Base-by-base conservation (phyloP, 805 yeast species). In the Jamesozyma gamospora region DNA sequence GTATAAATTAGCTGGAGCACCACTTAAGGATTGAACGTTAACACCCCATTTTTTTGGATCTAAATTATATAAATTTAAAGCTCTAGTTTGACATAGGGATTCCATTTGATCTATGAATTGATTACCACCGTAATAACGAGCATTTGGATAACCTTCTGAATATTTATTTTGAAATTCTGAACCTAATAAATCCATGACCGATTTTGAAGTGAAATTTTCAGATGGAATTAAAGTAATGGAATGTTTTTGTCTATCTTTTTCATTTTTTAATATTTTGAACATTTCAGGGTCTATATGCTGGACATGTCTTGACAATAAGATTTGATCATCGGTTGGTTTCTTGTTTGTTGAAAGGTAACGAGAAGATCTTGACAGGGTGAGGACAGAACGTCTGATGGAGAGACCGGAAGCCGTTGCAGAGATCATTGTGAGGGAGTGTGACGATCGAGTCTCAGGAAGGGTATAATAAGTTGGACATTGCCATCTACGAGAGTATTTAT, bases 101-200 rank as follows among this genome's bases (percentile, higher is more conserved):
- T 90, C 98, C 56, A 85, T 86, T 69, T 77, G 73, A 68, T 90
- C 98, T 55, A 90, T 90, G 67, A 77, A 82, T 66, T 90, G 87
- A 61, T 90, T 90, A 63, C 98, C 98, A 64, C 98, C 98, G 62
- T 90, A 90, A 71, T 90, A 90, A 64, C 98, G 79, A 47, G 87
- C 95, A 50, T 95, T 95, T 32, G 98, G 98, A 67, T 90, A 90
- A 48, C 97, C 97, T 67, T 90, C 98, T 10, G 96, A 87, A 69
- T 90, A 90, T 70, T 90, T 90, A 75, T 90, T 90, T 65, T 84
- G 88, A 95, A 90, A 86, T 61, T 85, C 95, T 21, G 96, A 82
- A 49, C 97, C 97, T 56, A 90, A 72, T 36, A 86, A 77, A 61
- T 90, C 95, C 77, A 90, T 83, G 26, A 90, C 98, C 18, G 96